Conservation (phyloP, 352 stramenopile species). For the Phytophthora niederhauseri region DNA sequence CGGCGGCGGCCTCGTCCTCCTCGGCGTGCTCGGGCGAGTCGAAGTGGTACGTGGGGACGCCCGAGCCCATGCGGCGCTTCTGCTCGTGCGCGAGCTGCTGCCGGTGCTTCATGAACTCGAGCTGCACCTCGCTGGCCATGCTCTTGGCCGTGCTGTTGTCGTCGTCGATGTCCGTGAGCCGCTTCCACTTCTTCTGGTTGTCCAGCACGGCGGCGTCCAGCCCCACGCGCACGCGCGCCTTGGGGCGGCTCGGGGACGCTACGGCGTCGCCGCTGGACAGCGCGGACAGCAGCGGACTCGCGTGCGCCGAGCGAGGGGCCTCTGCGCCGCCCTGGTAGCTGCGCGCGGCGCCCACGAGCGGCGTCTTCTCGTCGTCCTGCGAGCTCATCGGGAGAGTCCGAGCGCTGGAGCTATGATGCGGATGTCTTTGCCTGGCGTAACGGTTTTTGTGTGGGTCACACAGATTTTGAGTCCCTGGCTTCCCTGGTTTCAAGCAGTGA, state of each 20-base stretch:
- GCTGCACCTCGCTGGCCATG: slow-evolving; percentile 82
- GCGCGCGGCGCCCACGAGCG: slow-evolving; percentile 30
- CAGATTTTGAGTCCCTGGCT: background rate
- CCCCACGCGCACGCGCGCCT: slow-evolving; percentile 54
- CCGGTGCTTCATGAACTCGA: slow-evolving; percentile 70
- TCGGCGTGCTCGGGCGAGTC: slow-evolving; percentile 22
- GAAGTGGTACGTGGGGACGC: slow-evolving; percentile 49
- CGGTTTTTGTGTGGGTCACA: background rate
- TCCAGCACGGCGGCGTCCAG: slow-evolving; percentile 72
- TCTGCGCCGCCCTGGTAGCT: slow-evolving; percentile 16
- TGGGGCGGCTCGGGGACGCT: slow-evolving; percentile 26
- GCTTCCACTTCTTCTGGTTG: slow-evolving; percentile 88
- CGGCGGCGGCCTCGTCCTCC: slow-evolving; percentile 18
- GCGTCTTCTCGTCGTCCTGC: slow-evolving; percentile 45
- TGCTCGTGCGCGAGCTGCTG: slow-evolving; percentile 51
- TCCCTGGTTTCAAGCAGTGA: background rate
- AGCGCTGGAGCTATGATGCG: background rate
- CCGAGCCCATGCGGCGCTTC: slow-evolving; percentile 40
- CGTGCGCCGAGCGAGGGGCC: background rate
- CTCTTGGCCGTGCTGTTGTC: slow-evolving; percentile 84
- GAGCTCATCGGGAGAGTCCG: slow-evolving; percentile 26
- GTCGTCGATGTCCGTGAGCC: slow-evolving; percentile 72
- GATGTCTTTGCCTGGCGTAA: background rate
- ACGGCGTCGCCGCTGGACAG: slow-evolving; percentile 9
- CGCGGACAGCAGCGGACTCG: background rate